A percentile compares a stretch with the other conserved stretches of the same genome.
These are phyloP conservation scores for Helotiales sp. DNA, from an alignment of 2,329 filamentous ascomycete species.

Conservation along the genomic window DNA sequence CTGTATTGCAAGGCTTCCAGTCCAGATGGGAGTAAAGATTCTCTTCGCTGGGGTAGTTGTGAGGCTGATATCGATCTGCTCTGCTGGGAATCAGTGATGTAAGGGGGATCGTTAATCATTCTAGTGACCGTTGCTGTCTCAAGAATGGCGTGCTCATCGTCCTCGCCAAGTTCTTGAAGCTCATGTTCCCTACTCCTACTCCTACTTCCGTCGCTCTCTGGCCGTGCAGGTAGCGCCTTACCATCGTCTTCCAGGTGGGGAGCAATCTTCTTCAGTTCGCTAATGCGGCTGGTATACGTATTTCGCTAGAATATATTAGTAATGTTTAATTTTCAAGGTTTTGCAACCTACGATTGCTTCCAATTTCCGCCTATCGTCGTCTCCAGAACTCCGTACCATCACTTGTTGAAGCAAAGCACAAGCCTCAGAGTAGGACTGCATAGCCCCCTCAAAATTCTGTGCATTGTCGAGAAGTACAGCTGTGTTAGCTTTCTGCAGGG, in stretches of 20 bases:
- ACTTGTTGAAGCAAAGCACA: constrained; percentile 88
- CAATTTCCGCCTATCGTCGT: constrained; percentile 87
- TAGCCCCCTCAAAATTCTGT: constrained; percentile 89
- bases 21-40: constrained; percentile 43
- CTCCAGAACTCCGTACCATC: constrained; percentile 79
- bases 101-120: constrained; percentile 51
- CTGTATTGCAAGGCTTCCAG: constrained; percentile 39
- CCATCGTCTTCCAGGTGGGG: constrained; percentile 59
- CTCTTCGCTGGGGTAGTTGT: constrained; percentile 42
- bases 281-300: constrained; percentile 89
- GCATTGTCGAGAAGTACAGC: constrained; percentile 96
- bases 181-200: constrained; percentile 57
- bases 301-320: constrained; percentile 64
- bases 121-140: constrained; percentile 59
- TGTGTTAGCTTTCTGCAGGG: constrained; percentile 92
- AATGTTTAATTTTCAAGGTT: not conserved
- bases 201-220: constrained; percentile 71
- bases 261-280: constrained; percentile 78
- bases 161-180: constrained; percentile 42
- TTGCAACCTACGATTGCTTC: constrained; percentile 81
- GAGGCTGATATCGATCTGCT: constrained; percentile 34
- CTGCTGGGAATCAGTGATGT: constrained; percentile 32
- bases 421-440: constrained; percentile 89
- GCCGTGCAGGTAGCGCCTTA: constrained; percentile 77
- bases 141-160: constrained; percentile 53